A percentile compares a stretch with the other conserved stretches of the same genome.
Conservation (phyloP, 148 eudicot genomes). For the Bassia scoparia region DNA sequence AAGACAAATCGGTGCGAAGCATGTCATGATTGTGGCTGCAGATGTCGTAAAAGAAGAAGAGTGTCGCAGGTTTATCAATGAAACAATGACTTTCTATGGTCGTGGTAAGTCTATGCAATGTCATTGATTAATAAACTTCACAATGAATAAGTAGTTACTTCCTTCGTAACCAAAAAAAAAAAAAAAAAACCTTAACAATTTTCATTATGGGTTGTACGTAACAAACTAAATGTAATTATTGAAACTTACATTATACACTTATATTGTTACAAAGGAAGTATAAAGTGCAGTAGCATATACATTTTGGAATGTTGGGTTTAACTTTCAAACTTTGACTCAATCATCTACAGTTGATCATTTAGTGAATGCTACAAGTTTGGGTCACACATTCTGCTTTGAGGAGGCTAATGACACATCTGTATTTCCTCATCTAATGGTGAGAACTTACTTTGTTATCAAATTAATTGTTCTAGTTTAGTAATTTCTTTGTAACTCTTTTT, state of each 20-base stretch:
- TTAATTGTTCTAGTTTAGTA: too few species aligned
- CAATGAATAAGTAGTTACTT: too few species aligned
- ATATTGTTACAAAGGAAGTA: too few species aligned
- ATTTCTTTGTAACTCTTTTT: too few species aligned
- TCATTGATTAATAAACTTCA: too few species aligned
- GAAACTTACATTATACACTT: too few species aligned
- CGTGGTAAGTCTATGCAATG: conserved; percentile 56
- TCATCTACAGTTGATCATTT: conserved; percentile 80
- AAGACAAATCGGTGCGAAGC: conserved; percentile 58
- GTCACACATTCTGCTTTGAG: conserved; percentile 80
- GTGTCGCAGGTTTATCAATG: conserved; percentile 70
- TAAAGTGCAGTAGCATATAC: too few species aligned
- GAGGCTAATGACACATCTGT: conserved; percentile 70
- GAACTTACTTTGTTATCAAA: too few species aligned
- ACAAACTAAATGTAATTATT: too few species aligned
- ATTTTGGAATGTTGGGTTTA: neutral
- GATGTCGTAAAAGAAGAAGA: conserved; percentile 96
- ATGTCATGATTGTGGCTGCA: conserved; percentile 81
- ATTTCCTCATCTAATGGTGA: conserved; percentile 81
- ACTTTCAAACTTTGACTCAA: neutral
- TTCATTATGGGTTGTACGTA: too few species aligned
- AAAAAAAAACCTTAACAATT: too few species aligned
- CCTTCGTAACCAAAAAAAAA: too few species aligned
- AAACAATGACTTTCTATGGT: conserved; percentile 58
- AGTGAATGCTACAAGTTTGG: conserved; percentile 84